These are phyloP conservation scores for Phytophthora pisi DNA, from an alignment of 352 stramenopile genomes.

Conservation along the genomic window DNA sequence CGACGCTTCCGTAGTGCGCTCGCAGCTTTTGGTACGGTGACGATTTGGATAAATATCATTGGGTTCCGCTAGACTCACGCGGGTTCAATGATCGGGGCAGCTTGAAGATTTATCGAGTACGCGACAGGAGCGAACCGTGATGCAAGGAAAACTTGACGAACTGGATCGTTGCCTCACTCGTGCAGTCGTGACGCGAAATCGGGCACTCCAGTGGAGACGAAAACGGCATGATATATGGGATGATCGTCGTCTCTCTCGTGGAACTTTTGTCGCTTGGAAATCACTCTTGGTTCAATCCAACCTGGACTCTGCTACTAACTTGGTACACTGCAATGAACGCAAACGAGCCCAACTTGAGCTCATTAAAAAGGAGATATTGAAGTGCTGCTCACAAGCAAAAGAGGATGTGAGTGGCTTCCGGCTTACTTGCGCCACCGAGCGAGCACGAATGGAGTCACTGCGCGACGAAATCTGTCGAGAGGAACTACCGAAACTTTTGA, in stretches of 20 bases:
- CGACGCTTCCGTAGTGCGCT: constrained; percentile 15
- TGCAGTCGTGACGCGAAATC: constrained; percentile 40
- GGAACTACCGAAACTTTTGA: constrained; percentile 24
- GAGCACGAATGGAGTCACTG: constrained; percentile 16
- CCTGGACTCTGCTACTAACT: constrained; percentile 1
- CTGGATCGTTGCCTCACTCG: constrained; percentile 28
- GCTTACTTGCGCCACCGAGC: constrained; percentile 8
- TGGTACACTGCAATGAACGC: constrained; percentile 12
- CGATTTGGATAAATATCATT: background rate
- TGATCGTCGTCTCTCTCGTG: constrained; percentile 2
- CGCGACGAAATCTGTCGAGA: constrained; percentile 24
- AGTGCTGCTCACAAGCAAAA: constrained; percentile 19
- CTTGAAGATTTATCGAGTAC: constrained; percentile 30
- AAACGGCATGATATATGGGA: constrained; percentile 18
- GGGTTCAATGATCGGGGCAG: constrained; percentile 7
- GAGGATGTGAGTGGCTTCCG: constrained; percentile 8
- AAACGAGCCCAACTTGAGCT: constrained; percentile 17
- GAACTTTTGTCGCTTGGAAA: constrained; percentile 41
- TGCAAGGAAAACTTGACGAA: constrained; percentile 21
- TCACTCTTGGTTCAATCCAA: constrained; percentile 14
- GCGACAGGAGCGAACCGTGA: constrained; percentile 18
- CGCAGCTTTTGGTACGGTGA: constrained; percentile 32
- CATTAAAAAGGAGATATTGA: constrained; percentile 13
- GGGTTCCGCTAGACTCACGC: background rate
- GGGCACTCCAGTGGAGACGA: constrained; percentile 41